Conservation (phyloP, 2,329 filamentous ascomycete genomes). For the Cordyceps javanica region DNA sequence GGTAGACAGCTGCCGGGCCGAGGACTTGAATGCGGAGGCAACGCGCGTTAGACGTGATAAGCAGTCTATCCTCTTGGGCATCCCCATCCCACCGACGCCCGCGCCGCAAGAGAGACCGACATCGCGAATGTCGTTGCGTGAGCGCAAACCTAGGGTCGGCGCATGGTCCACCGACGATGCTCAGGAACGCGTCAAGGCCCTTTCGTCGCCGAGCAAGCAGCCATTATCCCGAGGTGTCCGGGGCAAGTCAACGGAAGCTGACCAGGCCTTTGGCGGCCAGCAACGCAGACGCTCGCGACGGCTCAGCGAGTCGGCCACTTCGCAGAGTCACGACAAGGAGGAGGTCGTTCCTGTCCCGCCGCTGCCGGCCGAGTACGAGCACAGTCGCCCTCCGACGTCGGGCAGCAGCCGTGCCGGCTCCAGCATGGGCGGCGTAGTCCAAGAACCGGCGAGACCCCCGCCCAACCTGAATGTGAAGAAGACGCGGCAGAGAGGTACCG, state of each 20-base stretch:
- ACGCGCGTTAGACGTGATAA: conserved; percentile 58
- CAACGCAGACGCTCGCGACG: conserved; percentile 30
- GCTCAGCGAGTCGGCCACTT: conserved; percentile 42
- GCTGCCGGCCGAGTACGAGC: conserved; percentile 13
- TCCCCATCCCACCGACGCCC: conserved; percentile 21
- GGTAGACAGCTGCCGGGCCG: conserved; percentile 67
- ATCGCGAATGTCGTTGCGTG: conserved; percentile 65
- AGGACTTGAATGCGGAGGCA: conserved; percentile 70
- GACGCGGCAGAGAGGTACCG: conserved; percentile 39
- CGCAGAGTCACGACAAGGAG: conserved; percentile 21
- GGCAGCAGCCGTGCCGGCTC: conserved; percentile 31
- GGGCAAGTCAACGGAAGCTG: conserved; percentile 5
- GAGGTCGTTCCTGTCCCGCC: conserved; percentile 15
- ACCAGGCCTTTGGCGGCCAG: background rate
- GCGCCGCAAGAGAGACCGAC: conserved; percentile 37
- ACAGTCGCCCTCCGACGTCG: conserved; percentile 15
- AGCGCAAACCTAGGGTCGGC: conserved; percentile 54
- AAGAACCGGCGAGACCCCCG: conserved; percentile 24
- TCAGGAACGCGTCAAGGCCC: conserved; percentile 13
- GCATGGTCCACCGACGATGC: background rate
- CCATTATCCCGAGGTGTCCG: conserved; percentile 16
- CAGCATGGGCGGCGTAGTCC: conserved; percentile 34
- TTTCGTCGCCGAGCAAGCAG: conserved; percentile 11
- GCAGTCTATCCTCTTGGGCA: conserved; percentile 42
- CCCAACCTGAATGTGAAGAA: conserved; percentile 50